Percentiles rank a stretch among this genome's conserved stretches.
These are phyloP conservation scores for Solanum chacoense DNA, from an alignment of 305 asterid species.

Conservation along the genomic window DNA sequence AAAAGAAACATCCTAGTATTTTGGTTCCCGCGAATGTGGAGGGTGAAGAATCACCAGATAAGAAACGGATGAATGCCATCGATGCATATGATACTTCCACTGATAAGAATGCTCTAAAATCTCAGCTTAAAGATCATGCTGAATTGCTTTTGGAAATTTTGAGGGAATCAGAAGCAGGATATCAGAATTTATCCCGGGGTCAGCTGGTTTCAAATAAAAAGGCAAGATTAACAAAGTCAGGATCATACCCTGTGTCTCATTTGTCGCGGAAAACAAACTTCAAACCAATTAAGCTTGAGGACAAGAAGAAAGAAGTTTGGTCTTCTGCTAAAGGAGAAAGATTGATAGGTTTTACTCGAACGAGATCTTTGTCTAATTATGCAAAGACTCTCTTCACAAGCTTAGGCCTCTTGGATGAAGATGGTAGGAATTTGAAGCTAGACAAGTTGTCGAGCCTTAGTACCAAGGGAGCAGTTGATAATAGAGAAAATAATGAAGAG, in stretches of 20 bases:
- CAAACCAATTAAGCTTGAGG: constrained; percentile 45
- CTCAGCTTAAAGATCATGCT: constrained; percentile 1
- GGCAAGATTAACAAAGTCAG: constrained; percentile 28
- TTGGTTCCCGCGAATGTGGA: constrained; percentile 21
- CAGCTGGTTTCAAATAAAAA: constrained; percentile 7
- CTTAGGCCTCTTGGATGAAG: constrained; percentile 1
- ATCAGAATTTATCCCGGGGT: constrained; percentile 15
- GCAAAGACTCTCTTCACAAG: neutral
- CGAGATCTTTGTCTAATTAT: constrained; percentile 1
- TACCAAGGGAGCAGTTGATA: neutral
- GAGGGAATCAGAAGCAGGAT: constrained; percentile 13
- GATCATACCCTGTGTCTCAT: constrained; percentile 38
- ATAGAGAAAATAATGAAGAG: neutral
- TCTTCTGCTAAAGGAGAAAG: constrained; percentile 19
- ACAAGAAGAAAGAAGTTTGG: constrained; percentile 51
- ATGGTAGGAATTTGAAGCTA: neutral
- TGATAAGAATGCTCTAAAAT: neutral
- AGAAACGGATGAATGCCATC: neutral
- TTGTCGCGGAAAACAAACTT: constrained; percentile 12
- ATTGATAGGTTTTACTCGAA: neutral
- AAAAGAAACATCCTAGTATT: constrained; percentile 28
- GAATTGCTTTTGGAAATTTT: constrained; percentile 28
- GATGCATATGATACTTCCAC: neutral
- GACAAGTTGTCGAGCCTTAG: neutral
- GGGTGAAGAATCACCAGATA: neutral